Percentiles rank a stretch among this genome's conserved stretches.
Evolutionary conservation across 2,329 filamentous ascomycete genomes (phyloP).

Genomic region (Colletotrichum somersetense): DNA sequence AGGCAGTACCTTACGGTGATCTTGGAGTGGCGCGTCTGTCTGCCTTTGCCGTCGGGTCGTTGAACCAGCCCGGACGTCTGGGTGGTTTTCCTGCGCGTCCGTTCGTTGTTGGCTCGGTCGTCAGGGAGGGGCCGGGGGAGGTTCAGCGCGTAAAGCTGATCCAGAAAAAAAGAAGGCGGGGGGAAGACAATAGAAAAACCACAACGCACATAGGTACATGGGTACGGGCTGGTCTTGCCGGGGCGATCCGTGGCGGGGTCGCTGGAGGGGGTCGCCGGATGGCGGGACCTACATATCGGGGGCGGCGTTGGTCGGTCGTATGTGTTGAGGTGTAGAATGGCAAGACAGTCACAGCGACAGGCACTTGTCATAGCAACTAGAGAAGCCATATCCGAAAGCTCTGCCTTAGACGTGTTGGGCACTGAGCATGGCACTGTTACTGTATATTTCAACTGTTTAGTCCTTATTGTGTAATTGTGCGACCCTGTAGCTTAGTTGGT

Average conservation of each 20-base stretch:
- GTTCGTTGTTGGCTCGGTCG: constrained; percentile 4
- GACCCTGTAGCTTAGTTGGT: no score
- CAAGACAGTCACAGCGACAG: no score
- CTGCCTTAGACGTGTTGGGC: no score
- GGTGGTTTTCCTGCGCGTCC: neutral
- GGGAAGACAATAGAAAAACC: no score
- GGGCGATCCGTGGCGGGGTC: constrained; percentile 29
- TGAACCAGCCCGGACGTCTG: neutral
- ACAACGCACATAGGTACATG: neutral
- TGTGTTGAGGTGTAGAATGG: neutral
- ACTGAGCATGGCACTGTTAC: no score
- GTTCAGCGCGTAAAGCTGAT: neutral
- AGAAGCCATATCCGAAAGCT: no score
- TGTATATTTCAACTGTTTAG: no score
- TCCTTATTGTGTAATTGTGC: no score
- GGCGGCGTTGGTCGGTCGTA: constrained; percentile 2
- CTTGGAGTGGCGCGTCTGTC: neutral
- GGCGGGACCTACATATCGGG: neutral
- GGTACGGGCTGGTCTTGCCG: constrained; percentile 28
- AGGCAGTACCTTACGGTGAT: neutral
- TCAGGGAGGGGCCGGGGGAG: neutral
- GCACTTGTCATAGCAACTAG: no score
- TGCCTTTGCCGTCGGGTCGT: neutral
- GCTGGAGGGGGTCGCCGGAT: constrained; percentile 1
- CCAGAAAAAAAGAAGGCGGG: neutral